These are phyloP conservation scores for Verticillium isaacii DNA, from an alignment of 2,329 filamentous ascomycete species.

Conservation along the genomic window DNA sequence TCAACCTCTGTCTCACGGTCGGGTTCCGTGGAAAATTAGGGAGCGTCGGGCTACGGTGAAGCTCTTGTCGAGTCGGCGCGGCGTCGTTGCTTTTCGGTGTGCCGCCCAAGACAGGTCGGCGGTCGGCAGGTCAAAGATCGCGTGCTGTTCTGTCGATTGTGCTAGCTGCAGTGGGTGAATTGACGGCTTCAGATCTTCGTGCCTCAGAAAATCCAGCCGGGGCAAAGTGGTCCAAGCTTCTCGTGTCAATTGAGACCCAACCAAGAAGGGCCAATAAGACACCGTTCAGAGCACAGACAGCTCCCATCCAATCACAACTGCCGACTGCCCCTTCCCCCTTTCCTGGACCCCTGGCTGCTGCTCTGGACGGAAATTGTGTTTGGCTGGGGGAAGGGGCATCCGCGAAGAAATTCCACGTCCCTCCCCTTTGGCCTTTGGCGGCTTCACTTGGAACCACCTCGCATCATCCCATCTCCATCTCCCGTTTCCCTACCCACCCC, in stretches of 20 bases:
- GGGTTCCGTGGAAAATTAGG: background rate
- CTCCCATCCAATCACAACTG: slow-evolving; percentile 12
- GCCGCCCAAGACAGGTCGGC: background rate
- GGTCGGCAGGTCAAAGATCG: background rate
- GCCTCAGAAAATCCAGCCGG: slow-evolving; percentile 3
- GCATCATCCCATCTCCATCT: slow-evolving; percentile 6
- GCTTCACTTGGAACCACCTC: slow-evolving; percentile 9
- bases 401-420: slow-evolving; percentile 8
- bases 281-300: slow-evolving; percentile 3
- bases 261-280: background rate
- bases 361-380: slow-evolving; percentile 43
- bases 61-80: background rate
- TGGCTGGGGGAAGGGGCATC: slow-evolving; percentile 28
- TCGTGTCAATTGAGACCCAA: slow-evolving; percentile 1
- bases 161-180: background rate
- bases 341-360: slow-evolving; percentile 30
- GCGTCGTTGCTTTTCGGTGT: background rate
- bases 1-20: background rate
- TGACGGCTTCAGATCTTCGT: background rate
- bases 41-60: background rate
- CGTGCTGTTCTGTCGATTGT: background rate
- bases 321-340: slow-evolving; percentile 32
- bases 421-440: slow-evolving; percentile 6
- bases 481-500: background rate
- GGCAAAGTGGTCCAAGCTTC: slow-evolving; percentile 1